Evolutionary conservation across 495 filamentous ascomycete genomes (phyloP).

Genomic region (Podospora comata): DNA sequence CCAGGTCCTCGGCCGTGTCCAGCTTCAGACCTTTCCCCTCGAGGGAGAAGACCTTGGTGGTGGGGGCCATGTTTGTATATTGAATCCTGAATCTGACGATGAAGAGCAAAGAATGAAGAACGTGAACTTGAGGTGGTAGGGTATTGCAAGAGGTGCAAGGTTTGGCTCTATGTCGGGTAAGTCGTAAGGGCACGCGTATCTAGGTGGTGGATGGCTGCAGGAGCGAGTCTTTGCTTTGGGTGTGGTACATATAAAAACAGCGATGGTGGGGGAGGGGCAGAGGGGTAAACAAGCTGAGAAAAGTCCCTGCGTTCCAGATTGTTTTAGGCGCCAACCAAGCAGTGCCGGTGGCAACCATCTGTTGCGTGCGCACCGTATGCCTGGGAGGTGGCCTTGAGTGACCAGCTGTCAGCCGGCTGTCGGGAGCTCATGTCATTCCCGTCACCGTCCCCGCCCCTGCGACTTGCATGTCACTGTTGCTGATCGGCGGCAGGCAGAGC

Average conservation of each 20-base stretch:
- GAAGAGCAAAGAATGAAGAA: neutral
- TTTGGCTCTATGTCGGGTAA: neutral
- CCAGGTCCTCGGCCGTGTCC: conserved; percentile 78
- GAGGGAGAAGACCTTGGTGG: conserved; percentile 76
- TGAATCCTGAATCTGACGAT: conserved; percentile 3
- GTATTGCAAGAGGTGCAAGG: neutral
- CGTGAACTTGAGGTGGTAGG: neutral
- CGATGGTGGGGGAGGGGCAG: conserved; percentile 30
- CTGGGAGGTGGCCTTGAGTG: neutral
- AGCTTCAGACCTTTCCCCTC: conserved; percentile 89
- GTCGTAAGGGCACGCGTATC: neutral
- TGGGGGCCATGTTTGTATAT: conserved; percentile 42
- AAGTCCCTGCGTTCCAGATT: conserved; percentile 11
- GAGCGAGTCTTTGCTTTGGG: conserved; percentile 8
- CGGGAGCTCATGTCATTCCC: neutral
- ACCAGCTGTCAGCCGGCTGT: conserved; percentile 11
- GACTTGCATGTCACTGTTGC: neutral
- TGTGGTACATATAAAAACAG: neutral
- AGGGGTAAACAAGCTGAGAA: conserved; percentile 24
- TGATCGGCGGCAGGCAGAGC: neutral
- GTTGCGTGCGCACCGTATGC: neutral
- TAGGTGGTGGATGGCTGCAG: conserved; percentile 11
- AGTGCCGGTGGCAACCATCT: conserved; percentile 7
- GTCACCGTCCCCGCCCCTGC: neutral
- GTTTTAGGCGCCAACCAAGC: conserved; percentile 4